Base-by-base conservation (phyloP, 441 rosid genomes). In the Pelargonium exstipulatum region DNA sequence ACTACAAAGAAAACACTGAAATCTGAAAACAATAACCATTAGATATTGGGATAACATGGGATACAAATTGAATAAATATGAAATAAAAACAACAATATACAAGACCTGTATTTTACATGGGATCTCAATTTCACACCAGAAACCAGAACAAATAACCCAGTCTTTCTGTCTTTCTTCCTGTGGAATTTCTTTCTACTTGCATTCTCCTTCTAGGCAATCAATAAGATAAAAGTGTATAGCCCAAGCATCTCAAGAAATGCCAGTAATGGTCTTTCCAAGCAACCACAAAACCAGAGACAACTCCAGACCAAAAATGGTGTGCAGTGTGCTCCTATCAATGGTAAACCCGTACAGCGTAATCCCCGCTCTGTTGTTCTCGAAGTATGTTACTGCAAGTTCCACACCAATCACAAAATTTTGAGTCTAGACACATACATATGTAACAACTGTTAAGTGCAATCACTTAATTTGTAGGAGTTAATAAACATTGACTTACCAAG, bases 291-390 rank as follows among this genome's bases (percentile, higher is more conserved):
- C 92, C 58, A 92, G 90, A 37, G 98, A 88, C 64, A 92, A 68
- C 78, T 92, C 88, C 8, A 92, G 80, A 0, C 90, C 91, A 5
- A 92, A 89, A 66, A 90, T 87, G 58, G 92, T 85, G 75, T 88
- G 96, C 1, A 90, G 81, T 5, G 96, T 85, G 71, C 80, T 80
- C 77, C 96, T 75, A 64, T 92, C 95, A 0, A 90, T 79, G 6
- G 84, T 83, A 78, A 86, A 87, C 20, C 96, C 98, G 37, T 79
- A 92, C 66, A 92, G 78, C 0, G 98, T 89, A 70, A 92, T 89
- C 74, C 97, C 98, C 13, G 96, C 92, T 73, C 69, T 78, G 32
- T 90, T 92, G 82, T 90, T 92, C 88, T 92, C 96, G 14, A 90
- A 90, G 78, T 90, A 92, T 62, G 75, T 80, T 81, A 92, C 96